Evolutionary conservation across 2,329 filamentous ascomycete genomes (phyloP).

Genomic region (Saccharata proteae): DNA sequence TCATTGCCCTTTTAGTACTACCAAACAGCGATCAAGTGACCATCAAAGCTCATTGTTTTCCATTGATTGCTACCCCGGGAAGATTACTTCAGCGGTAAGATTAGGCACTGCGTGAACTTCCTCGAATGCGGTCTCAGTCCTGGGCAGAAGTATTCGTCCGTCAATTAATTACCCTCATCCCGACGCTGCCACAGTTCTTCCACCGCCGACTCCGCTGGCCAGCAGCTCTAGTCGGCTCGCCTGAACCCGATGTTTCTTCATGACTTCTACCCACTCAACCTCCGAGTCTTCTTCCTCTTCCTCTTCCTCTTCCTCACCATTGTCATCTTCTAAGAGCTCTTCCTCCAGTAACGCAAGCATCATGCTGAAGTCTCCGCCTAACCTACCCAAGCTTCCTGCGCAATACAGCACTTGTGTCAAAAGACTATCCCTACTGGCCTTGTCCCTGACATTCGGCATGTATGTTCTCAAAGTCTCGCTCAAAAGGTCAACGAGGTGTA

Average conservation of each 20-base stretch:
- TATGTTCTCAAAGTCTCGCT: slow-evolving; percentile 64
- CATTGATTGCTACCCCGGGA: too few species aligned
- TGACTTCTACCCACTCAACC: slow-evolving; percentile 75
- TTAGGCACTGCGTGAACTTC: too few species aligned
- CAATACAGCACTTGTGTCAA: slow-evolving; percentile 90
- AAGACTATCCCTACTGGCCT: slow-evolving; percentile 70
- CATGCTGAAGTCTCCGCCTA: slow-evolving; percentile 88
- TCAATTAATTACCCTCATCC: too few species aligned
- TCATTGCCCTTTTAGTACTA: too few species aligned
- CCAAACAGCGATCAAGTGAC: too few species aligned
- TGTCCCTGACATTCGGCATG: slow-evolving; percentile 70
- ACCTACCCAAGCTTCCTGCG: slow-evolving; percentile 74
- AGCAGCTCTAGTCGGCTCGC: slow-evolving; percentile 60
- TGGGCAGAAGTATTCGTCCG: too few species aligned
- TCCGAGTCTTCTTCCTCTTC: slow-evolving; percentile 24
- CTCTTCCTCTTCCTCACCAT: slow-evolving; percentile 30
- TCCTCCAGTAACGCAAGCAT: slow-evolving; percentile 57
- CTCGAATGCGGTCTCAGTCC: too few species aligned
- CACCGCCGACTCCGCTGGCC: slow-evolving; percentile 29
- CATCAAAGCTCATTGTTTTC: too few species aligned
- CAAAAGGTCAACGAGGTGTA: slow-evolving; percentile 71
- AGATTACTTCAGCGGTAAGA: too few species aligned
- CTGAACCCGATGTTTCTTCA: slow-evolving; percentile 75
- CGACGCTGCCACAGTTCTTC: slow-evolving; percentile 10
- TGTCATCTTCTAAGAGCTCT: slow-evolving; percentile 27